Base-by-base conservation (phyloP, 176 grass and related monocot genomes). In the Oryza australiensis region DNA sequence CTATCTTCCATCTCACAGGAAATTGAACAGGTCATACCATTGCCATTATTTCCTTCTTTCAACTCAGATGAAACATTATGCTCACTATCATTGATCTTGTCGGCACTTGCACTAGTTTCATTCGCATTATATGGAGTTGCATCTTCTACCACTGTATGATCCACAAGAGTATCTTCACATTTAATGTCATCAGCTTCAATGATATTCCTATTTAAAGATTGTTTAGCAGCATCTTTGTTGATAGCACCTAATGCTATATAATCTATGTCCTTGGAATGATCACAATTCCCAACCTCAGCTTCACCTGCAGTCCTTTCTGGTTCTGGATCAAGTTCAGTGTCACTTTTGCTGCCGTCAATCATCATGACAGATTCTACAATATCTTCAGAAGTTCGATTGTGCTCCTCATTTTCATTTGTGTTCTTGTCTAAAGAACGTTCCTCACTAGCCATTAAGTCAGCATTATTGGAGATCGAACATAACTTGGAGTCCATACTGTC, bases 341-440 rank as follows among this genome's bases (percentile, higher is more conserved):
- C 72, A 73, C 35, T 59, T 81, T 84, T 81, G 18, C n/a, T 77
- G 37, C 57, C 40, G 43, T 67, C 85, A 77, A n/a, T 30, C 65
- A 91, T 72, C 89, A 62, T 33, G 23, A 73, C n/a, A 81, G 68
- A 22, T 68, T 75, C 49, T 51, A 24, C 18, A 1, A 83, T 86
- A 85, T 74, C 78, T 34, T 66, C 32, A 26, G 72, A 80, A 22
- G 14, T 62, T 53, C 15, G 53, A 83, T n/a, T 48, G 37, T 49
- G 37, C 29, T 20, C 57, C 40, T 86, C 70, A 77, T 46, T 45
- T 71, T 82, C 64, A 22, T 27, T 65, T 46, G 69, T 53, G 46
- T 24, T 84, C 67, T 27, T 86, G 78, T 79, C 29, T 34, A 53
- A 73, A 18, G 68, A 51, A 8, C 66, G 27, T 68, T 73, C 73